Conservation (phyloP, 1,139 yeast species). For the Yamadazyma conglobata region DNA sequence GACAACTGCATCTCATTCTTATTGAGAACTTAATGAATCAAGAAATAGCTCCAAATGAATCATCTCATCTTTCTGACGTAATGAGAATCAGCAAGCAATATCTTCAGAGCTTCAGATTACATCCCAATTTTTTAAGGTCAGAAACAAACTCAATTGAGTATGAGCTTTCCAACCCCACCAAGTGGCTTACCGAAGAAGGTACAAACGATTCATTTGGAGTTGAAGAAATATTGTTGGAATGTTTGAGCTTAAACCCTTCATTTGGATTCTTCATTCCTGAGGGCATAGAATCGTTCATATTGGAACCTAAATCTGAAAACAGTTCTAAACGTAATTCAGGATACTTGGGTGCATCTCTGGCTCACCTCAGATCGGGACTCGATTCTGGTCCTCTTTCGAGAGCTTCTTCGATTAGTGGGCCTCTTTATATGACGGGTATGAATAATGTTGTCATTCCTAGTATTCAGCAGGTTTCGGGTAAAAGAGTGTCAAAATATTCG, state of each 20-base stretch:
- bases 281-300: constrained; percentile 3
- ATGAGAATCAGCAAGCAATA: constrained; percentile 10
- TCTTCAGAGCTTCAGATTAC: constrained; percentile 34
- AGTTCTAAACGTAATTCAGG: constrained; percentile 1
- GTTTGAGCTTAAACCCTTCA: constrained; percentile 24
- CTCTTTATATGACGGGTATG: constrained; percentile 13
- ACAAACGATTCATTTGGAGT: constrained; percentile 20
- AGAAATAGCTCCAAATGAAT: constrained; percentile 11
- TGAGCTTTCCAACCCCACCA: constrained; percentile 40
- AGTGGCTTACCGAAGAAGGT: constrained; percentile 28
- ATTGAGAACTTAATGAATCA: constrained; percentile 6
- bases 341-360: neutral
- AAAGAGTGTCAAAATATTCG: constrained; percentile 29
- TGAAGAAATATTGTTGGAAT: constrained; percentile 33
- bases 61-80: constrained; percentile 4
- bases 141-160: constrained; percentile 25
- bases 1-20: constrained; percentile 7
- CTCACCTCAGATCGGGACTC: neutral
- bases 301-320: constrained; percentile 3
- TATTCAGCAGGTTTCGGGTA: constrained; percentile 16
- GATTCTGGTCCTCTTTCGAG: constrained; percentile 15
- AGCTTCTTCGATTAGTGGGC: constrained; percentile 28
- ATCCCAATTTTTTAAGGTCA: constrained; percentile 43
- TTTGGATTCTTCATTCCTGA: constrained; percentile 13
- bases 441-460: constrained; percentile 3